Base-by-base conservation (phyloP, 2,329 filamentous ascomycete species). In the Aspergillus piperis region DNA sequence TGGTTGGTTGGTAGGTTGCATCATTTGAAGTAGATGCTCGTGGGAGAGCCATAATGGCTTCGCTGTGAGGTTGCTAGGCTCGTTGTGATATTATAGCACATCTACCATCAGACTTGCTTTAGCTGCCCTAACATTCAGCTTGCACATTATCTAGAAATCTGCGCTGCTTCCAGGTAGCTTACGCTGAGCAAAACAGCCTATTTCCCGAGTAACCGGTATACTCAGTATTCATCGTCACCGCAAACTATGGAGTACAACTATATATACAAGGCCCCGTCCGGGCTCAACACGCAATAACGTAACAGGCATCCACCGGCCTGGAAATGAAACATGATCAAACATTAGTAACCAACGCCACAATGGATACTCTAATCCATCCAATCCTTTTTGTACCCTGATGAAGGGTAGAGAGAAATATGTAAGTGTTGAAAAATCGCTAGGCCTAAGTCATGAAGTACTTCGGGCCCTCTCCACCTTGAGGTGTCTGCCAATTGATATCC, bases 401-500 rank as follows among this genome's bases (percentile, higher is more conserved):
- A 58, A 54, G 13, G 19, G 27, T n/a, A 25, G 48, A 36, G n/a
- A 54, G 39, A 48, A 49, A 17, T 13, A 36, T 36, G 11, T 32
- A 32, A 36, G 32, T 36, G 10, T 36, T 13, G 23, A 27, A 47
- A 5, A 38, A 44, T 5, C 23, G 6, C 17, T n/a, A 27, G n/a
- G 13, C 30, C 65, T 72, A 82, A 51, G 86, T 88, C 77, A 88
- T 82, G 56, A 83, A 81, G 69, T 89, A 89, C 72, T 88, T 88
- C 8, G 86, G 86, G 4, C 86, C 86, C 71, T 88, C 95, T 54
- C 94, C 95, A 66, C 95, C 93, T 75, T 97, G 92, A 6, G 95
- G 95, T 32, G 95, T 95, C 69, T 92, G 87, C 92, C 92, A 96
- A 77, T 96, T 97, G 78, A 99, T 98, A 74, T 98, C 95, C 81